A percentile compares a stretch with the other conserved stretches of the same genome.
These are phyloP conservation scores for Martiniozyma asiatica DNA, from an alignment of 1,139 yeast genomes.

Conservation along the genomic window DNA sequence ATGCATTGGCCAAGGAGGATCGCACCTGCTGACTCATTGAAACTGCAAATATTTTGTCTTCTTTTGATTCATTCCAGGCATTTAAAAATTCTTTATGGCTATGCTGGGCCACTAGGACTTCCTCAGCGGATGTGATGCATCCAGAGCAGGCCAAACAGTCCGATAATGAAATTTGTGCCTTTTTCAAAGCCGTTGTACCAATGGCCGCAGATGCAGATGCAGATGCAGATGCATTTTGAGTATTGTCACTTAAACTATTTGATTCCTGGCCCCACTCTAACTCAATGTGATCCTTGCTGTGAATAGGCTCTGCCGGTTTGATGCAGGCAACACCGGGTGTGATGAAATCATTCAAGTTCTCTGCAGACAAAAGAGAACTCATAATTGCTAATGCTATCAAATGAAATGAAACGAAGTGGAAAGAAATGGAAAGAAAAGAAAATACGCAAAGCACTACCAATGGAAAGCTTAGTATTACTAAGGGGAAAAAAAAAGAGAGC, in stretches of 20 bases:
- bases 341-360: slow-evolving; percentile 87
- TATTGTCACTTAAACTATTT: slow-evolving; percentile 38
- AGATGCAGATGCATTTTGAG: slow-evolving; percentile 26
- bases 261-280: slow-evolving; percentile 38
- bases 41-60: slow-evolving; percentile 43
- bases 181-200: no score
- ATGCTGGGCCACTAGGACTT: slow-evolving; percentile 81
- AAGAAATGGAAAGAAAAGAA: no score
- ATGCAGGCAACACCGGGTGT: slow-evolving; percentile 92
- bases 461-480: no score
- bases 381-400: slow-evolving; percentile 28
- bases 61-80: slow-evolving; percentile 33
- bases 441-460: no score
- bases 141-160: slow-evolving; percentile 98
- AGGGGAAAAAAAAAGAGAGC: no score
- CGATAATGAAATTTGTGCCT: slow-evolving; percentile 80
- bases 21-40: slow-evolving; percentile 83
- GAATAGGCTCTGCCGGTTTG: slow-evolving; percentile 55
- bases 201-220: no score
- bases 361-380: slow-evolving; percentile 83
- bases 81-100: slow-evolving; percentile 68
- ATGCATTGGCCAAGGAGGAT: slow-evolving; percentile 69
- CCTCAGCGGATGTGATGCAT: slow-evolving; percentile 94
- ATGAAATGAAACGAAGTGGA: no score
- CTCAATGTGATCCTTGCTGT: slow-evolving; percentile 15